phyloP scores from a whole-genome alignment of 345 rosid genomes.

The Schrenkiella parvula region DNA sequence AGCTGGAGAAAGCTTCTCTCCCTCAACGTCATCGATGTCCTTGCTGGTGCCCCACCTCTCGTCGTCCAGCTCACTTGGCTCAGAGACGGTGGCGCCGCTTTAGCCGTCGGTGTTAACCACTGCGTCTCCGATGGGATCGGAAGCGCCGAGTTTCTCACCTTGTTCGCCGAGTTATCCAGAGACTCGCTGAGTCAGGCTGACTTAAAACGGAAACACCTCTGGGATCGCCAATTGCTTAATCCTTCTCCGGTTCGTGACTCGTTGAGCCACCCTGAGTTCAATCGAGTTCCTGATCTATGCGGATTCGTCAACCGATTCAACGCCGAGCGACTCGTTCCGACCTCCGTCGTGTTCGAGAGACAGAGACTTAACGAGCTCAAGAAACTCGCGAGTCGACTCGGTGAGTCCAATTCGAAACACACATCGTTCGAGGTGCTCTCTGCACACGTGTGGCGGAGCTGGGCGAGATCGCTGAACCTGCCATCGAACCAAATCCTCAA shows the following conservation, averaged over 20 bases:
- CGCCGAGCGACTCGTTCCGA: constrained; percentile 56
- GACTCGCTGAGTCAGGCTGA: constrained; percentile 22
- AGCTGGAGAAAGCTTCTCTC: constrained; percentile 73
- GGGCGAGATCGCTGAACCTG: constrained; percentile 66
- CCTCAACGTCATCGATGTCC: constrained; percentile 57
- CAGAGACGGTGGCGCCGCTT: constrained; percentile 57
- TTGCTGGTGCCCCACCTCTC: constrained; percentile 67
- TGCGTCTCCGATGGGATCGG: constrained; percentile 77
- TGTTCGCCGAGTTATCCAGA: constrained; percentile 51
- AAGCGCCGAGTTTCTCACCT: constrained; percentile 60
- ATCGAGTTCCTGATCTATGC: constrained; percentile 52
- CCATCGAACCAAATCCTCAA: constrained; percentile 60
- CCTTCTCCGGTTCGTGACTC: constrained; percentile 30
- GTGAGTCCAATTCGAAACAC: constrained; percentile 25
- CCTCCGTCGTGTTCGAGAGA: constrained; percentile 46
- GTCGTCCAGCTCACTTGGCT: constrained; percentile 92
- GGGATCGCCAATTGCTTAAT: constrained; percentile 77
- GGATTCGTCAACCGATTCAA: constrained; percentile 62
- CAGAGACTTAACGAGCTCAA: constrained; percentile 48
- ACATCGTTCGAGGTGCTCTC: constrained; percentile 77
- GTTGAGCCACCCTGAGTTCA: constrained; percentile 53
- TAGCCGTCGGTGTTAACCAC: constrained; percentile 72
- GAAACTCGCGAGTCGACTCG: constrained; percentile 39
- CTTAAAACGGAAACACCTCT: constrained; percentile 39
- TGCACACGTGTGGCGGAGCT: constrained; percentile 85